phyloP scores from a whole-genome alignment of 148 eudicot species.

The Rhododendron mucronatum region DNA sequence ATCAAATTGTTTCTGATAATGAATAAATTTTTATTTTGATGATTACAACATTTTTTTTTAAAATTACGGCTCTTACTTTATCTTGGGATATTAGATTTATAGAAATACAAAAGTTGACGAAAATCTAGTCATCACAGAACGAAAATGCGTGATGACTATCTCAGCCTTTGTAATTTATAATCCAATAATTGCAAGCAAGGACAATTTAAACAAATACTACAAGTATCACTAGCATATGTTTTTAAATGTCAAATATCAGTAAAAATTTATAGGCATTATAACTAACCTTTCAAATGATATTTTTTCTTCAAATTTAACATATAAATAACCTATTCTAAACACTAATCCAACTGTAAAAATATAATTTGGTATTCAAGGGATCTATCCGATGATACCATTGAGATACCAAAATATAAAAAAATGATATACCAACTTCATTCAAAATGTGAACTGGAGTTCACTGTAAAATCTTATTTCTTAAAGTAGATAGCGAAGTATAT shows the following conservation, averaged over 20 bases:
- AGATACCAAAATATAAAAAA: not conserved
- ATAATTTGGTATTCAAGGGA: not conserved
- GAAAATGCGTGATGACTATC: not conserved
- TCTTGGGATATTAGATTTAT: not conserved
- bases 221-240: not conserved
- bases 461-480: not conserved
- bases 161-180: not conserved
- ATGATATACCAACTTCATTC: not conserved
- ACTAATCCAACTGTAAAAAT: not conserved
- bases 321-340: not conserved
- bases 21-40: too few relatives aligned
- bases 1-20: too few relatives aligned
- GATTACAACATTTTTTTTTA: too few relatives aligned
- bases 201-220: not conserved
- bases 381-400: not conserved
- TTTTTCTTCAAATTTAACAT: not conserved
- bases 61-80: not conserved
- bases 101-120: not conserved
- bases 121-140: not conserved
- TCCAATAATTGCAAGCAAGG: not conserved
- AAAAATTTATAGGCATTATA: not conserved
- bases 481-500: not conserved
- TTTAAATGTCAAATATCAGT: too few relatives aligned
- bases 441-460: not conserved
- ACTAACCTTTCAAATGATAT: not conserved